Conservation (phyloP, 495 filamentous ascomycete genomes). For the Penicillium dipodomyicola region DNA sequence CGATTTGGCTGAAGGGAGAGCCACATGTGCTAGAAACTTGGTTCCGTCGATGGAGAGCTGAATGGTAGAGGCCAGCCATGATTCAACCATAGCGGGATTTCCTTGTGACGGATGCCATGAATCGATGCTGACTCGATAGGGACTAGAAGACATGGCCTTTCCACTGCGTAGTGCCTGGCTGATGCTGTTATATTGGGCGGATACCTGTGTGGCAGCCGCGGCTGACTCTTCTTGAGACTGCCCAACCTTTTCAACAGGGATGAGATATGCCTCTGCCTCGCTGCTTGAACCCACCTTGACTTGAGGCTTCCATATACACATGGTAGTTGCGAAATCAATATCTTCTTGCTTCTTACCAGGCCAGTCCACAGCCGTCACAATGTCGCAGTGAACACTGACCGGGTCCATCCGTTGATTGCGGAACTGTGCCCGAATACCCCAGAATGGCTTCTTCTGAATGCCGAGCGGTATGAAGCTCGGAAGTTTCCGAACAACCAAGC, state of each 20-base stretch:
- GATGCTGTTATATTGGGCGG: slow-evolving; percentile 20
- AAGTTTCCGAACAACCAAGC: slow-evolving; percentile 11
- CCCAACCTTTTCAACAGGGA: not conserved
- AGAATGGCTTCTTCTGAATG: slow-evolving; percentile 12
- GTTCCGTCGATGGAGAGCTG: slow-evolving; percentile 17
- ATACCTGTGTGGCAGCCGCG: slow-evolving; percentile 3
- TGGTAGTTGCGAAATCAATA: not conserved
- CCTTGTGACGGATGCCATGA: slow-evolving; percentile 17
- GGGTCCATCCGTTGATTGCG: slow-evolving; percentile 25
- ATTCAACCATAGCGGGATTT: slow-evolving; percentile 8
- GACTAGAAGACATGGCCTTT: not conserved
- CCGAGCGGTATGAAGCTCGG: not conserved
- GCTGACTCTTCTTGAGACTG: not conserved
- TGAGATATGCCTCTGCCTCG: slow-evolving; percentile 2
- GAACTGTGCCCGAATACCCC: slow-evolving; percentile 21
- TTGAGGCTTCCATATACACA: slow-evolving; percentile 23
- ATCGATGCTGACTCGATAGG: slow-evolving; percentile 8
- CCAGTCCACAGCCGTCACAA: slow-evolving; percentile 16
- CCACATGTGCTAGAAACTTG: slow-evolving; percentile 47
- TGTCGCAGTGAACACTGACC: slow-evolving; percentile 20
- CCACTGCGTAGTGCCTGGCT: slow-evolving; percentile 16
- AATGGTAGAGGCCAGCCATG: slow-evolving; percentile 15
- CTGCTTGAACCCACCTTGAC: not conserved
- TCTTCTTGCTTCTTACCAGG: not conserved
- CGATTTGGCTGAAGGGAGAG: slow-evolving; percentile 60